Evolutionary conservation across 2,329 filamentous ascomycete genomes (phyloP).

Genomic region (Elsinoe ampelina): DNA sequence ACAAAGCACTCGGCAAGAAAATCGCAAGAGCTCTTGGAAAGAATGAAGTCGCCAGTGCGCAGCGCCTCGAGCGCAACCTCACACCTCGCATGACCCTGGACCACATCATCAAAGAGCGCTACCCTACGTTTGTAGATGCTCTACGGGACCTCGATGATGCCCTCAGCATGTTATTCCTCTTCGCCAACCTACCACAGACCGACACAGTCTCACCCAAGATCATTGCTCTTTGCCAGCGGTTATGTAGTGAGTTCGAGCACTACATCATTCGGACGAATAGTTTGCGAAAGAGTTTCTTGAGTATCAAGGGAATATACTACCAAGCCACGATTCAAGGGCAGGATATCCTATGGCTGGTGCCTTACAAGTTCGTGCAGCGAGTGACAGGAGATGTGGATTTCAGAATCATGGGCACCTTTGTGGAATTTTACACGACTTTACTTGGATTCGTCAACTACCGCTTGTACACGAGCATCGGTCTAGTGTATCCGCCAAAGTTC

Average conservation of each 20-base stretch:
- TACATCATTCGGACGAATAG: constrained; percentile 90
- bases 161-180: constrained; percentile 91
- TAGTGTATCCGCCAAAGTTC: constrained; percentile 95
- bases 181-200: constrained; percentile 90
- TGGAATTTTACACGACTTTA: constrained; percentile 97
- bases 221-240: constrained; percentile 84
- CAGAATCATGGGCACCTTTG: constrained; percentile 97
- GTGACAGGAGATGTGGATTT: constrained; percentile 94
- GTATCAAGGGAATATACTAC: constrained; percentile 99
- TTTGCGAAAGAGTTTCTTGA: constrained; percentile 90
- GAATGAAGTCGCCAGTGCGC: constrained; percentile 81
- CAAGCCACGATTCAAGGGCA: constrained; percentile 95
- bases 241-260: constrained; percentile 94
- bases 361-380: constrained; percentile 95
- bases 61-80: constrained; percentile 81
- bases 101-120: constrained; percentile 95
- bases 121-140: constrained; percentile 92
- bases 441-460: constrained; percentile 94
- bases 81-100: constrained; percentile 86
- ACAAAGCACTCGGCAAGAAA: constrained; percentile 96
- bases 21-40: constrained; percentile 85
- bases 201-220: constrained; percentile 86
- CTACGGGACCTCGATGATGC: constrained; percentile 93
- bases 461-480: constrained; percentile 79
- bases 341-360: constrained; percentile 93